Evolutionary conservation across 495 filamentous ascomycete species (phyloP).

Genomic region (Xylaria flabelliformis): DNA sequence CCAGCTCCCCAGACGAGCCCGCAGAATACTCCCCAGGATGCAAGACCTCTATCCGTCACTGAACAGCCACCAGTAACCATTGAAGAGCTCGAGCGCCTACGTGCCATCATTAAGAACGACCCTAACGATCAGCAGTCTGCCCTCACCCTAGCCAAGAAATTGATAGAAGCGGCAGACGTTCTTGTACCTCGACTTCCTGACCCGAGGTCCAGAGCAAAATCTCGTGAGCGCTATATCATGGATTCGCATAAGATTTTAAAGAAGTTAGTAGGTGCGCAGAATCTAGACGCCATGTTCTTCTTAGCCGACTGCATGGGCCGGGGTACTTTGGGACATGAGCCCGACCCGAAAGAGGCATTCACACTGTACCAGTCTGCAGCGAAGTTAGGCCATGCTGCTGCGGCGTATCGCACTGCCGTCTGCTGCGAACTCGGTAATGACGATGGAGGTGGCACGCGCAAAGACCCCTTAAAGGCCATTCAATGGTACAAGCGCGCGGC

Average conservation of each 20-base stretch:
- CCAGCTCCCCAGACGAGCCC: constrained; percentile 29
- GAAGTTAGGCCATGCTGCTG: constrained; percentile 81
- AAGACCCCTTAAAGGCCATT: constrained; percentile 90
- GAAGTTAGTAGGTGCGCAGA: constrained; percentile 70
- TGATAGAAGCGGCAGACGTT: constrained; percentile 82
- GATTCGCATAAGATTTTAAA: constrained; percentile 92
- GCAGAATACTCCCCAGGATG: constrained; percentile 33
- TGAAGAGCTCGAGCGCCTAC: constrained; percentile 77
- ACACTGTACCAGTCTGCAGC: constrained; percentile 91
- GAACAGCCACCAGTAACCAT: constrained; percentile 69
- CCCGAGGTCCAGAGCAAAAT: constrained; percentile 72
- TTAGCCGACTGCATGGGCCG: constrained; percentile 88
- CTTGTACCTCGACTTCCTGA: constrained; percentile 78
- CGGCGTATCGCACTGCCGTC: constrained; percentile 93
- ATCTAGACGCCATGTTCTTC: constrained; percentile 91
- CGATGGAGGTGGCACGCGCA: constrained; percentile 87
- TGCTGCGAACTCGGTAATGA: constrained; percentile 97
- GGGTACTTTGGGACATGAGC: constrained; percentile 68
- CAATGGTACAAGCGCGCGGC: constrained; percentile 98
- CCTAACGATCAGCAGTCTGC: constrained; percentile 74
- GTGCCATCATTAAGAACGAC: constrained; percentile 67
- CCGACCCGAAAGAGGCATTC: constrained; percentile 89
- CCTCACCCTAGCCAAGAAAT: constrained; percentile 78
- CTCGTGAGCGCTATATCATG: constrained; percentile 79
- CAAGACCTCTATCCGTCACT: constrained; percentile 31